Evolutionary conservation across 2,329 filamentous ascomycete genomes (phyloP).

Genomic region (Teratosphaeria epicoccoides): DNA sequence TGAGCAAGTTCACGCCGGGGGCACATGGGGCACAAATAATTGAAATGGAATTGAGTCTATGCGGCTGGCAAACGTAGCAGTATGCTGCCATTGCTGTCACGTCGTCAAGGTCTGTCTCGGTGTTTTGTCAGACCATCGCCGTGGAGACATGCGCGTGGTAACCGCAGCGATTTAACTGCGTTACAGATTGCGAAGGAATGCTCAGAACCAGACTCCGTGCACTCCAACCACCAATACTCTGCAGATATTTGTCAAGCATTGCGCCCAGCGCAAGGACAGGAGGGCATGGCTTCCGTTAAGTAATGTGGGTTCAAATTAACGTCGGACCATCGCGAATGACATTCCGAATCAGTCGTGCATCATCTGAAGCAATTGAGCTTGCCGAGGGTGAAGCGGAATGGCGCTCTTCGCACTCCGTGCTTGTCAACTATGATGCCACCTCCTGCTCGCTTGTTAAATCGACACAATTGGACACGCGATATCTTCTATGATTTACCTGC

Average conservation of each 20-base stretch:
- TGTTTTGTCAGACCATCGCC: no score
- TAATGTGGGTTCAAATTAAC: not conserved
- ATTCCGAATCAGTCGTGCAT: conserved; percentile 20
- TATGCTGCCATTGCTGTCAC: no score
- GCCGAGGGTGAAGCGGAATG: conserved; percentile 40
- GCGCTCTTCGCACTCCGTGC: conserved; percentile 39
- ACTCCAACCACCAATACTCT: not conserved
- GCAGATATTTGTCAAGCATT: not conserved
- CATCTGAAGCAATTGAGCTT: conserved; percentile 44
- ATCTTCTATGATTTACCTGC: not conserved
- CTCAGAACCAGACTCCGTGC: not conserved
- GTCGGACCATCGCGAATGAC: no score
- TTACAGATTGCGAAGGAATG: no score
- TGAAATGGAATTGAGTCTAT: no score
- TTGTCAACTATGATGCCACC: conserved; percentile 42
- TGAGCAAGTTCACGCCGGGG: no score
- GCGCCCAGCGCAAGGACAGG: not conserved
- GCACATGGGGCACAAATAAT: no score
- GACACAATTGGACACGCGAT: not conserved
- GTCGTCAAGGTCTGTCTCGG: no score
- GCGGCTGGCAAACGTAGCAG: no score
- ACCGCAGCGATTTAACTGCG: no score
- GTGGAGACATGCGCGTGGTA: no score
- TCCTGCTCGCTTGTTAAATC: conserved; percentile 21
- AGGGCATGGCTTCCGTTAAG: not conserved